These are phyloP conservation scores for Fragaria vesca DNA, from an alignment of 306 rosid genomes.

Conservation along the genomic window DNA sequence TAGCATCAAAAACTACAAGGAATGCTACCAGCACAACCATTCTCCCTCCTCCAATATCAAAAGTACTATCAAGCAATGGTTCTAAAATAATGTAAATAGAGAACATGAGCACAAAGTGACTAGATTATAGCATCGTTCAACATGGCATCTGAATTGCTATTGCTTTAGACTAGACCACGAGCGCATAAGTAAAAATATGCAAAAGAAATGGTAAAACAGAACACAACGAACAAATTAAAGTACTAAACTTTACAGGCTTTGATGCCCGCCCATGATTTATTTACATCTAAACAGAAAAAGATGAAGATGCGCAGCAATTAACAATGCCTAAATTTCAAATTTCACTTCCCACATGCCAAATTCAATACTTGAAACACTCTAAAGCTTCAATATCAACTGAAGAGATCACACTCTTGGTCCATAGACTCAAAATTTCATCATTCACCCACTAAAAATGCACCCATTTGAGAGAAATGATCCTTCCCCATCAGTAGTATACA, in stretches of 20 bases:
- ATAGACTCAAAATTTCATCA: neutral
- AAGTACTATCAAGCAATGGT: neutral
- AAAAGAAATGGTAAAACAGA: neutral
- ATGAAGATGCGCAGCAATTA: neutral
- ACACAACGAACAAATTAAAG: neutral
- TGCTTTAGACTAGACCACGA: neutral
- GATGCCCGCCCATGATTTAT: neutral
- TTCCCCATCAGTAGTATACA: neutral
- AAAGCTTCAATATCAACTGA: neutral
- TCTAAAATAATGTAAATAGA: neutral
- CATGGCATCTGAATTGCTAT: neutral
- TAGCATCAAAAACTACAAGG: neutral
- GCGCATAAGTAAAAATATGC: neutral
- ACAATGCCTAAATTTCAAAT: constrained; percentile 1
- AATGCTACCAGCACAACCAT: neutral
- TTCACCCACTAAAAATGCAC: neutral
- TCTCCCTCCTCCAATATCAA: neutral
- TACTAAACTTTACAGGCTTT: neutral
- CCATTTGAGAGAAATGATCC: neutral
- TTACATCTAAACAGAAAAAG: neutral
- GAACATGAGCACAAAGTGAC: neutral
- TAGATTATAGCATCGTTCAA: neutral
- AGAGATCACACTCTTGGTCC: neutral
- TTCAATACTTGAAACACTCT: constrained; percentile 3
- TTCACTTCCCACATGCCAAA: neutral